Evolutionary conservation across 148 eudicot genomes (phyloP).

Genomic region (Euryodendron excelsum): DNA sequence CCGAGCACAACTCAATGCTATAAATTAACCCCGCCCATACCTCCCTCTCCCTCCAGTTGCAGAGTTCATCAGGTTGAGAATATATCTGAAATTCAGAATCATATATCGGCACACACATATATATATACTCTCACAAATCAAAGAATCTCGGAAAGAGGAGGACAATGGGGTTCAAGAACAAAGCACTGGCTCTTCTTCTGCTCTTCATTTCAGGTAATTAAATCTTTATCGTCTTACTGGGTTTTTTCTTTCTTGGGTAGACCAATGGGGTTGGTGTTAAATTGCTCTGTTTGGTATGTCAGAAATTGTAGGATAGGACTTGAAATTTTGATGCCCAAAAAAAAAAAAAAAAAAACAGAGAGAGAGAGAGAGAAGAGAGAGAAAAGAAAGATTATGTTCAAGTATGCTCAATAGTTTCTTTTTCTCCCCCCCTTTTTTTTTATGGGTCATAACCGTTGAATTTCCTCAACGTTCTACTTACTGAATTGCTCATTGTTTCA

Average conservation of each 20-base stretch:
- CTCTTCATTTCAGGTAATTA: conserved; percentile 23
- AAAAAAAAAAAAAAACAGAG: too few species aligned
- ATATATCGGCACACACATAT: too few species aligned
- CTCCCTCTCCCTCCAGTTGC: not conserved
- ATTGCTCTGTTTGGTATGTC: not conserved
- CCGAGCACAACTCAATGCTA: not conserved
- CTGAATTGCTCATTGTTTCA: not conserved
- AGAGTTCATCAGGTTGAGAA: not conserved
- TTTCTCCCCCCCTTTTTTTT: too few species aligned
- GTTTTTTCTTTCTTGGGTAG: not conserved
- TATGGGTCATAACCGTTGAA: too few species aligned
- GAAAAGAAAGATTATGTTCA: too few species aligned
- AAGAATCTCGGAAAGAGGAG: not conserved
- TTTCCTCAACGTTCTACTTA: too few species aligned
- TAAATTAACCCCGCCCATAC: not conserved
- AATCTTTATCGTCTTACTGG: not conserved
- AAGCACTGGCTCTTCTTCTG: conserved; percentile 10
- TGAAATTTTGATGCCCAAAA: too few species aligned
- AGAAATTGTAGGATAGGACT: too few species aligned
- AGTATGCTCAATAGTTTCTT: too few species aligned
- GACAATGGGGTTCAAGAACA: conserved; percentile 21
- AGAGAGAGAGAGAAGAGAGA: too few species aligned
- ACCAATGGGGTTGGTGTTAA: not conserved
- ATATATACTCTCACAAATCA: not conserved
- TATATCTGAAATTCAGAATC: not conserved